Evolutionary conservation across 352 stramenopile genomes (phyloP), one percentile per base, ranked within the genome.

Genomic region (Aphanomyces euteiches): DNA sequence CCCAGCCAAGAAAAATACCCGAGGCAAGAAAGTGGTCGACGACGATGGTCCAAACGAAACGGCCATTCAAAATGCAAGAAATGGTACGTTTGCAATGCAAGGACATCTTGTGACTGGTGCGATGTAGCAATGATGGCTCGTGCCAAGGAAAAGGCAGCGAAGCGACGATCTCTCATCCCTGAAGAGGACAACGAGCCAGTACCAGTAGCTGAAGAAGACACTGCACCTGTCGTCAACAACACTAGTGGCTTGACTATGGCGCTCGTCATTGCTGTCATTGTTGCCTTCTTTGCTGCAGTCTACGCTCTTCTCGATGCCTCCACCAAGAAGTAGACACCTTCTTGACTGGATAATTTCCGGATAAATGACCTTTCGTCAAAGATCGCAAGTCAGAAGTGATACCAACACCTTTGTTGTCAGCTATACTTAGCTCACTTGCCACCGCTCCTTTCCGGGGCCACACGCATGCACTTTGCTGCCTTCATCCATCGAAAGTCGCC

Each of bases 41-140:
- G 37, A 50, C 58, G 58, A 67, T 19, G 58, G 43, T 7, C 39
- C 58, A 13, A 54, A 38, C 21, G 39, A 15, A 40, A 15, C 53
- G 5, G 58, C 58, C 38, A 56, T 67, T 53, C 28, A 54, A 37
- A 67, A 56, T 6, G 43, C 58, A 0, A 19, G 40, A 54, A 21
- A 17, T 38, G 17, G 5, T 57, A 7, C 8, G 21, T 58, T 4
- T 10, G 7, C 4, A 37, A 60, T 68, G 39, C 59, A 58, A 34
- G 72, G 34, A 69, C 15, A 47, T 63, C 57, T 36, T 5, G 13
- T 47, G 21, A 34, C 43, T 28, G 28, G 28, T 28, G 28, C 28
- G 28, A 28, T 28, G 48, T 57, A 92, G 84, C 84, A 61, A 81
- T 83, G 34, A 87, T 90, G 37, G 80, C 85, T 7, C 83, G 82